Evolutionary conservation across 495 filamentous ascomycete species (phyloP), one percentile per base, ranked within the genome.

Genomic region (Penicillium nucicola): DNA sequence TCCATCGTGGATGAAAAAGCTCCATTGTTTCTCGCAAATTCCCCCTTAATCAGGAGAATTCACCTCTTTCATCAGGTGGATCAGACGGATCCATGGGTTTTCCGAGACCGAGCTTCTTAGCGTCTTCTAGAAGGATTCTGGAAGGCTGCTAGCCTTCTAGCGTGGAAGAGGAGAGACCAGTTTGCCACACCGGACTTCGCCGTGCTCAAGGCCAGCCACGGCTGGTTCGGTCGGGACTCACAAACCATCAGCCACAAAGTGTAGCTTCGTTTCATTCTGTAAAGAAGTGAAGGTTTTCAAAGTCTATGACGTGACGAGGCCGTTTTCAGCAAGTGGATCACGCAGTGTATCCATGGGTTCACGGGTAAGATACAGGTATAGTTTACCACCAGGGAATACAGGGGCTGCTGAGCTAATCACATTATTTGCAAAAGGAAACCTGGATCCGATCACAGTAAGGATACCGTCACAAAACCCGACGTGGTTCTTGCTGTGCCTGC

Each of bases 61-160:
- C 19, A 22, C 22, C 22, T 37, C 30, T 39, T 32, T 46, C 14
- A 43, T 42, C 39, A n/a, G 18, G 40, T 19, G 35, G 32, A 46
- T 30, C 35, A 22, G 22, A 23, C 19, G 38, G 43, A 53, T 45
- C 53, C 49, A 39, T 45, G 41, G 41, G n/a, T 9, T 7, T n/a
- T 6, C 20, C 32, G 12, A 51, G 22, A 34, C 48, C 35, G 46
- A 42, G 52, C 50, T 61, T 66, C 60, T 58, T 66, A 62, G 62
- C 40, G 62, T 47, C 42, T 71, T 71, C 68, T 31, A 62, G 60
- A 65, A 66, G 28, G 23, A 20, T 72, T 72, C 69, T 62, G 48
- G 63, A 70, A 67, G 50, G 36, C 33, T 70, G 68, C 67, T 69
- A 64, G 68, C 44, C 62, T 42, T 22, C 20, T 22, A 22, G 20